A percentile compares a stretch with the other conserved stretches of the same genome.
phyloP scores from a whole-genome alignment of 345 rosid genomes.

The Pugionium dolabratum region DNA sequence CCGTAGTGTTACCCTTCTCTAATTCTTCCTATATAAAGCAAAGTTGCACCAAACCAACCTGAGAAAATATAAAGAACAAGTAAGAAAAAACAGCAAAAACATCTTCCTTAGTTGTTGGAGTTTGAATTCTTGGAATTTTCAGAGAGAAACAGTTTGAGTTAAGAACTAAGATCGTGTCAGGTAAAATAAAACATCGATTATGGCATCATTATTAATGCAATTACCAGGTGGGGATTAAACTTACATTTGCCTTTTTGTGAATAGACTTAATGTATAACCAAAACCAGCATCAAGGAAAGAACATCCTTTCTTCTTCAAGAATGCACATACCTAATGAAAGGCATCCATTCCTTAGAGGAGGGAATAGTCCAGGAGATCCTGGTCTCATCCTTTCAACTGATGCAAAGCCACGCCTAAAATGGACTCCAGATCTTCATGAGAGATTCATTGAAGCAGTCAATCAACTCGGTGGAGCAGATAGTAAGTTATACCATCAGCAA shows the following conservation, averaged over 20 bases:
- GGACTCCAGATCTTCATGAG: conserved; percentile 93
- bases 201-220: conserved; percentile 17
- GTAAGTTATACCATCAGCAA: conserved; percentile 50
- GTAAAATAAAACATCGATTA: conserved; percentile 41
- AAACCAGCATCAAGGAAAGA: conserved; percentile 77
- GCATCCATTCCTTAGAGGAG: conserved; percentile 77
- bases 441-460: conserved; percentile 86
- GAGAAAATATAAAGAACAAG: conserved; percentile 33
- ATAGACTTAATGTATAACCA: conserved; percentile 71
- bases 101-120: conserved; percentile 36
- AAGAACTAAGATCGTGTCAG: conserved; percentile 36
- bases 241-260: conserved; percentile 30
- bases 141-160: conserved; percentile 34
- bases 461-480: conserved; percentile 96
- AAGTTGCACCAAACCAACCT: conserved; percentile 42
- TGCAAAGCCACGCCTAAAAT: conserved; percentile 90
- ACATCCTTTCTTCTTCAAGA: conserved; percentile 66
- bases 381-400: conserved; percentile 92
- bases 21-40: conserved; percentile 42
- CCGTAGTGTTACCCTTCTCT: conserved; percentile 36
- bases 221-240: conserved; percentile 35
- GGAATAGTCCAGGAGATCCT: conserved; percentile 84
- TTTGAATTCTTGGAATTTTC: conserved; percentile 26
- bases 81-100: conserved; percentile 38
- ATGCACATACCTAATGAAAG: conserved; percentile 64